Evolutionary conservation across 2,329 filamentous ascomycete genomes (phyloP), one percentile per base, ranked within the genome.

Genomic region (Thelonectria discophora): DNA sequence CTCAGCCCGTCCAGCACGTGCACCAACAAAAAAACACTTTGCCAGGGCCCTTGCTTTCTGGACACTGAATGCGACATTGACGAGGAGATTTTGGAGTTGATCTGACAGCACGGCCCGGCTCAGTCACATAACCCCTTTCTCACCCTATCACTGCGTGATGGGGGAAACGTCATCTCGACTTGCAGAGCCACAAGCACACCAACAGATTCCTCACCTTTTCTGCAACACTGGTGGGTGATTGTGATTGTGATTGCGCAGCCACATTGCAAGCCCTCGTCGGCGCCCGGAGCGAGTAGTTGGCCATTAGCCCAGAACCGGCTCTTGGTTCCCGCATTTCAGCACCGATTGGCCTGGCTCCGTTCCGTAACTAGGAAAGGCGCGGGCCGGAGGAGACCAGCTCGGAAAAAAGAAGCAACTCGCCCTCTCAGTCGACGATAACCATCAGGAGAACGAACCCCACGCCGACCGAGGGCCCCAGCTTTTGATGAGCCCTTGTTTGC

Each of bases 301-400:
- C 62, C 62, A 60, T 60, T 64, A 47, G 54, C 40, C 42, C 55
- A 47, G 27, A 47, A 55, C 47, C 34, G 50, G 47, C 34, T 46
- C 34, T 51, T 69, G 58, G 49, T 37, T 65, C 58, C 61, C 59
- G 59, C 58, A 13, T 62, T 55, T 55, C 54, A 66, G 48, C 56
- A 55, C 50, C 60, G 62, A 61, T 66, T 59, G 51, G 60, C 57
- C 61, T 32, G 52, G 61, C 56, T 57, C 58, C 34, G 20, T 46
- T 21, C 42, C 42, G 42, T 50, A 48, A 58, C 55, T 65, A 65
- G 63, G 57, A 55, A 53, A 65, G 60, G 62, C 62, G 63, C 66
- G 60, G 65, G 61, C 65, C 67, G 62, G 63, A 24, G 18, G 30
- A 37, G 53, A 32, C n/a, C 27, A 54, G 13, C 40, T 59, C 32